phyloP scores from a whole-genome alignment of 306 rosid genomes.

The Aeschynomene evenia region DNA sequence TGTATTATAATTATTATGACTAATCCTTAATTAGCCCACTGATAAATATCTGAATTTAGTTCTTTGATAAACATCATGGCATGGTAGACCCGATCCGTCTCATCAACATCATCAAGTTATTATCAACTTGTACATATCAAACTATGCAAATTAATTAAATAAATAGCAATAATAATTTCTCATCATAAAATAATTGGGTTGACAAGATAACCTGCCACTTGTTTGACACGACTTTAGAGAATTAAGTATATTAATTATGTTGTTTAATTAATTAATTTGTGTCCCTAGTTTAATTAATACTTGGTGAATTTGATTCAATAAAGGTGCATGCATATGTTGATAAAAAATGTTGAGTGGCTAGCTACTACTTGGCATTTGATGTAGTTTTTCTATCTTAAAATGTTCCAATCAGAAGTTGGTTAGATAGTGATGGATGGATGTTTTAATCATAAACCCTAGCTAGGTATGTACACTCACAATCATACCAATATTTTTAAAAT shows the following conservation, averaged over 20 bases:
- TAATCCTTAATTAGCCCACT: slow-evolving; percentile 16
- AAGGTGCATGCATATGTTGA: slow-evolving; percentile 34
- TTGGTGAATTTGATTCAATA: slow-evolving; percentile 28
- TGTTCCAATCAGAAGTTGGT: slow-evolving; percentile 70
- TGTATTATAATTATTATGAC: background rate
- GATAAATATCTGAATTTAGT: slow-evolving; percentile 10
- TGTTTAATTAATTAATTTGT: too few relatives aligned
- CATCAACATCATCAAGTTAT: slow-evolving; percentile 25
- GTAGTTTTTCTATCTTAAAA: slow-evolving; percentile 50
- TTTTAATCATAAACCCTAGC: slow-evolving; percentile 54
- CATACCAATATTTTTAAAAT: slow-evolving; percentile 24
- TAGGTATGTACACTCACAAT: slow-evolving; percentile 33
- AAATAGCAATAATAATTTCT: slow-evolving; percentile 17
- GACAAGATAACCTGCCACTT: slow-evolving; percentile 32
- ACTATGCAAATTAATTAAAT: slow-evolving; percentile 6
- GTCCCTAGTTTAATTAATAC: slow-evolving; percentile 25
- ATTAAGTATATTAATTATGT: background rate
- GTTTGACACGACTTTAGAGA: slow-evolving; percentile 37
- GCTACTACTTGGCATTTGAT: slow-evolving; percentile 46
- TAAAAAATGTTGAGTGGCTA: slow-evolving; percentile 41
- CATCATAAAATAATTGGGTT: background rate
- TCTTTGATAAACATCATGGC: slow-evolving; percentile 25
- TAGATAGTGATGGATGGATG: slow-evolving; percentile 51
- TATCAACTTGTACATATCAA: background rate
- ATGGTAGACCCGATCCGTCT: background rate